Conservation (phyloP, 2,329 filamentous ascomycete species). For the Tolypocladium guangdongense region DNA sequence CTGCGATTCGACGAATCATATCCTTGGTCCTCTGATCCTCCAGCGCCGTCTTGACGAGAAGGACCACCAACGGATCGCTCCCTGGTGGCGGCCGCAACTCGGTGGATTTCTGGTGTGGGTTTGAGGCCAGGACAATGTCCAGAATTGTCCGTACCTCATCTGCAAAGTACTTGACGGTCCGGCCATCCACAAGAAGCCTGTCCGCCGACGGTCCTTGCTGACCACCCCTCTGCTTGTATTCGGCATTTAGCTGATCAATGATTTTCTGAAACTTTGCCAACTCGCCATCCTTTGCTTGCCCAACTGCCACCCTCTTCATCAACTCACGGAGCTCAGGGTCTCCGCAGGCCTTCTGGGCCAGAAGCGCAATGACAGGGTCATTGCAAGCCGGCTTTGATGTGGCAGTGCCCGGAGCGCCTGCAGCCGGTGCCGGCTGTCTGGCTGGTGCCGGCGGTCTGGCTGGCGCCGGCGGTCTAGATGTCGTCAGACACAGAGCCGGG, state of each 20-base stretch:
- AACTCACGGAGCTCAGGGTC: slow-evolving; percentile 64
- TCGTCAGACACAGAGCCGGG: slow-evolving; percentile 6
- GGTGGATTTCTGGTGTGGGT: slow-evolving; percentile 42
- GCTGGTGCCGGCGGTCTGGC: too few species aligned
- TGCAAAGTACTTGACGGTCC: slow-evolving; percentile 48
- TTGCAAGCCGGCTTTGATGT: slow-evolving; percentile 20
- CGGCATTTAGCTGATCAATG: slow-evolving; percentile 64
- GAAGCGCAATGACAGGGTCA: slow-evolving; percentile 70
- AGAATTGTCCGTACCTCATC: slow-evolving; percentile 46
- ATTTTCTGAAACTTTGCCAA: slow-evolving; percentile 68
- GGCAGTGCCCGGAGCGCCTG: slow-evolving; percentile 1
- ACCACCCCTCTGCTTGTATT: slow-evolving; percentile 41
- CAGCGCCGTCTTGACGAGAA: slow-evolving; percentile 45
- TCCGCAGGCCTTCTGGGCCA: slow-evolving; percentile 64
- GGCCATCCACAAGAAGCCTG: slow-evolving; percentile 41
- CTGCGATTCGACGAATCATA: slow-evolving; percentile 43
- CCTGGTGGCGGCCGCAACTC: slow-evolving; percentile 42
- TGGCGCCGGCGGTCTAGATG: not conserved
- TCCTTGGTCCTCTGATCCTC: slow-evolving; percentile 38
- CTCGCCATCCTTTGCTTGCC: slow-evolving; percentile 59
- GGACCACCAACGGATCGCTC: slow-evolving; percentile 44
- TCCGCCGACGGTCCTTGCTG: slow-evolving; percentile 44
- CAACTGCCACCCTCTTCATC: slow-evolving; percentile 75
- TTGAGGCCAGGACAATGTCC: slow-evolving; percentile 47
- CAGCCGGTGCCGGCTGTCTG: not conserved